Evolutionary conservation across 345 rosid genomes (phyloP), one percentile per base, ranked within the genome.

Genomic region (Raphanus raphanistrum): DNA sequence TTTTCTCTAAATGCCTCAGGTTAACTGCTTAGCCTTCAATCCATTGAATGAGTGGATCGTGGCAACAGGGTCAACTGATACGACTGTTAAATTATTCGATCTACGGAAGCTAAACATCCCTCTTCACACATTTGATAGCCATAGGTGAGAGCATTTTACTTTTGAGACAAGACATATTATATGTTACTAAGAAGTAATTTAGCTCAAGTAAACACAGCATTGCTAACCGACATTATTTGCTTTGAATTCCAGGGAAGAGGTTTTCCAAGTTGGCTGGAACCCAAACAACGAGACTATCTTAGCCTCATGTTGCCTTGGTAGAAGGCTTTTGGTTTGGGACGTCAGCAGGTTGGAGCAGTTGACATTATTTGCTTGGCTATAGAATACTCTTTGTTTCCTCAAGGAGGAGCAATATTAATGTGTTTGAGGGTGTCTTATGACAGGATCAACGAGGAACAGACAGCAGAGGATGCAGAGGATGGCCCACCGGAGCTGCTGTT

Each of bases 261-360:
- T 96, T 75, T 96, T 93, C 88, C 99, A 96, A 83, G 96, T 93
- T 63, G 98, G 99, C 29, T 93, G 98, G 99, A 96, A 85, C 81
- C 98, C 99, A 0, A 91, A 91, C 86, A 96, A 96, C 61, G 98
- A 96, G 85, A 96, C 99, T 0, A 91, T 96, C 73, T 86, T 96
- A 84, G 98, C 99, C 59, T 96, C 99, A 72, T 96, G 98, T 77
- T 96, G 98, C 84, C 97, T 93, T 63, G 99, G 99, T 68, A 89
- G 99, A 85, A 87, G 99, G 87, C 97, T 96, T 64, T 89, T 93
- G 98, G 97, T 93, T 74, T 96, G 99, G 99, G 99, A 96, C 82
- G 93, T 93, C 72, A 96, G 97, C 95, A 96, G 99, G 99, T 92
- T 76, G 61, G 73, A 72, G 66, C 78, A 17, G 11, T 36, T 31